Evolutionary conservation across 2,329 filamentous ascomycete species (phyloP).

Genomic region (Aspergillus sp.): DNA sequence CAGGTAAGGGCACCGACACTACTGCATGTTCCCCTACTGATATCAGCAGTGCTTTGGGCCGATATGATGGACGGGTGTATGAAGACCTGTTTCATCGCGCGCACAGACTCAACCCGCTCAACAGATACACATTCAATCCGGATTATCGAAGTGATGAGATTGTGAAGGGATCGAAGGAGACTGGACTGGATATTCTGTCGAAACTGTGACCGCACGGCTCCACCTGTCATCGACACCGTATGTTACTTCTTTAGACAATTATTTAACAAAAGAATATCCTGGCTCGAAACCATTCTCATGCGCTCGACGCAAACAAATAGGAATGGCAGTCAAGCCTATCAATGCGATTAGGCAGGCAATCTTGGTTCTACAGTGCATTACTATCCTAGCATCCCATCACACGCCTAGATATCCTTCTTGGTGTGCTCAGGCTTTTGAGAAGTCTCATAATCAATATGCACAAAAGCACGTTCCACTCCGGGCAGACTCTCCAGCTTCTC

Average conservation of each 20-base stretch:
- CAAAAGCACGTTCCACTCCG: not conserved
- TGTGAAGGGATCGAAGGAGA: not conserved
- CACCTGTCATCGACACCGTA: no score
- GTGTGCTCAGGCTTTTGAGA: not conserved
- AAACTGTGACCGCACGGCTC: not conserved
- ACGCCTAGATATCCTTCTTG: not conserved
- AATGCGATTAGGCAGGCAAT: no score
- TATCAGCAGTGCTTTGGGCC: conserved; percentile 33
- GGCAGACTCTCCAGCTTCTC: conserved; percentile 1
- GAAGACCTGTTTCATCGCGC: conserved; percentile 53
- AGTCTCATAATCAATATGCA: conserved; percentile 1
- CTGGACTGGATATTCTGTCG: not conserved
- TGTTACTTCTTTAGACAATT: no score
- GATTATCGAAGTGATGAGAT: conserved; percentile 23
- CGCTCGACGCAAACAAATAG: no score
- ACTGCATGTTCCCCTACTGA: conserved; percentile 32
- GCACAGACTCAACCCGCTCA: conserved; percentile 52
- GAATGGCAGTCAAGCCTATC: no score
- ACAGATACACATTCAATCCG: conserved; percentile 49
- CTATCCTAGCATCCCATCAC: no score
- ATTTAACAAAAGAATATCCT: no score
- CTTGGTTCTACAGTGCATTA: no score
- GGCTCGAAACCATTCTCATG: no score
- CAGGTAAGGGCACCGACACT: conserved; percentile 18
- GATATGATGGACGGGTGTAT: conserved; percentile 54